Evolutionary conservation across 192 early-diverging fungal species (phyloP), one percentile per base, ranked within the genome.

Genomic region (Backusella westeae): DNA sequence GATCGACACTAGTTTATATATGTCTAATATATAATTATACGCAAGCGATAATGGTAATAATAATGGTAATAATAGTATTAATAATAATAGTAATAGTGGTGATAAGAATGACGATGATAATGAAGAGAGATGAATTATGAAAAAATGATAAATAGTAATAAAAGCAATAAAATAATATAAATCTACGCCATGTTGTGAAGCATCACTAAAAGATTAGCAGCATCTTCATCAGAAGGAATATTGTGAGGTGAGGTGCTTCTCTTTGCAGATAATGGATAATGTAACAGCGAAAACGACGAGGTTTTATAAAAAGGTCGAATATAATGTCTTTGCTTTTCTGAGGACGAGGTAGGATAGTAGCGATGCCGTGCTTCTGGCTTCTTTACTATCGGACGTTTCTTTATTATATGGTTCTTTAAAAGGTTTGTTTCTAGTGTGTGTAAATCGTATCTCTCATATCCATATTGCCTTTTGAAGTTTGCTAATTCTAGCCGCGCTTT

Each of bases 161-260:
- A 38, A 49, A 49, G 6, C 4, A 49, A 49, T n/a, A 49, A 49
- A 49, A 49, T 17, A 49, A n/a, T 49, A 49, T 41, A 36, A 36
- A n/a, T 21, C 19, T 23, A 46, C 21, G 65, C 15, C 41, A 44
- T 75, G 23, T 73, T 73, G 52, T 79, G 78, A 7, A 79, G 74
- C 78, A 79, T 79, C 29, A 79, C 78, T 39, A 79, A 56, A 17
- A 79, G 49, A 34, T 79, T 75, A 15, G 78, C 78, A 1, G 78
- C 78, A 66, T 79, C 78, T 71, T 74, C 69, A 66, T 79, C 78
- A n/a, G 63, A 35, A 26, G 44, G 42, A 23, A 35, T 35, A 73
- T 29, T 59, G 14, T 39, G 66, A 9, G 75, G 75, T 35, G 75
- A 76, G 2, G 75, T 76, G n/a, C 66, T 76, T 19, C 75, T 42